These are phyloP conservation scores for Exophiala spinifera DNA, from an alignment of 2,329 filamentous ascomycete genomes.

Conservation along the genomic window DNA sequence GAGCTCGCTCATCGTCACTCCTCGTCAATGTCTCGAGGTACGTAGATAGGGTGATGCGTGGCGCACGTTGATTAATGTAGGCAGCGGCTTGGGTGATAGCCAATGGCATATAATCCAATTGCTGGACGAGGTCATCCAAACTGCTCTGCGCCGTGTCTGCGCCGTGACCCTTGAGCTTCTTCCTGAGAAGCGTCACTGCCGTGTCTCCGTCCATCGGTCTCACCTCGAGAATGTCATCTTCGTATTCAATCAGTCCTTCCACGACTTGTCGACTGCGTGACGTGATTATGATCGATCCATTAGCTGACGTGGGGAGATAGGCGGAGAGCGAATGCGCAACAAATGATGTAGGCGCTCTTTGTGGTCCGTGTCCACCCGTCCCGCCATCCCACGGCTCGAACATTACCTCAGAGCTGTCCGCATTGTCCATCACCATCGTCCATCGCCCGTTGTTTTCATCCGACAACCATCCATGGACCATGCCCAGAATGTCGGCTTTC, in stretches of 20 bases:
- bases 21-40: conserved; percentile 25
- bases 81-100: conserved; percentile 32
- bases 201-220: conserved; percentile 17
- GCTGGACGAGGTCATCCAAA: conserved; percentile 29
- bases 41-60: conserved; percentile 20
- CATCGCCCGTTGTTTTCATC: conserved; percentile 7
- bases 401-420: conserved; percentile 8
- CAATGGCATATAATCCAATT: conserved; percentile 35
- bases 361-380: conserved; percentile 20
- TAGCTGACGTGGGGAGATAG: conserved; percentile 26
- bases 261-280: conserved; percentile 12
- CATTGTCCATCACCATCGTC: conserved; percentile 18
- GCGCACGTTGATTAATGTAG: conserved; percentile 27
- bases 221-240: conserved; percentile 14
- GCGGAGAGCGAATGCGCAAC: conserved; percentile 6
- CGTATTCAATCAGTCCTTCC: conserved; percentile 7
- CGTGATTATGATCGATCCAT: conserved; percentile 25
- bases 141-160: conserved; percentile 16
- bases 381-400: not conserved
- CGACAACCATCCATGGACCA: conserved; percentile 11
- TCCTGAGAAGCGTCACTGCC: conserved; percentile 23
- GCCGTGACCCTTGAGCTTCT: conserved; percentile 18
- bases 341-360: not conserved
- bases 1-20: conserved; percentile 29
- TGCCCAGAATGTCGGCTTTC: conserved; percentile 3